Evolutionary conservation across 176 grass and related monocot genomes (phyloP).

Genomic region (Musa troglodytarum): DNA sequence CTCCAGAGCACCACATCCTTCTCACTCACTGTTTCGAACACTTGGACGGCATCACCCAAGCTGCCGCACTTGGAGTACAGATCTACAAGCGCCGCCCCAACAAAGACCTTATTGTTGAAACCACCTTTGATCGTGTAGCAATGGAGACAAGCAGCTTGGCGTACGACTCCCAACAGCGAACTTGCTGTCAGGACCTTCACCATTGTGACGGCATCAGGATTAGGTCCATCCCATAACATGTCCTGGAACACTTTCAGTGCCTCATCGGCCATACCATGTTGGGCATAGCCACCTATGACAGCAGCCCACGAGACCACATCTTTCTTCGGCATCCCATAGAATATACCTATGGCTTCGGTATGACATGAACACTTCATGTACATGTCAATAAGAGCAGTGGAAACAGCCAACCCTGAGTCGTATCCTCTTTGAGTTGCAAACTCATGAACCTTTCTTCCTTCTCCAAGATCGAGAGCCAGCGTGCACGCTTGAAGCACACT

Average conservation of each 20-base stretch:
- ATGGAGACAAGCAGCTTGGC: conserved; percentile 49
- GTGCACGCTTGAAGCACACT: conserved; percentile 50
- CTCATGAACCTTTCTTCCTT: conserved; percentile 43
- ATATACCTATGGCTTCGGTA: conserved; percentile 37
- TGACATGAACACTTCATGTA: conserved; percentile 67
- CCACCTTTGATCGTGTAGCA: conserved; percentile 46
- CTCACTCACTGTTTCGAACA: conserved; percentile 33
- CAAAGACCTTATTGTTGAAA: conserved; percentile 46
- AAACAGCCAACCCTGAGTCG: conserved; percentile 44
- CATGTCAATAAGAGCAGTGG: conserved; percentile 62
- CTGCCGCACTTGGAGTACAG: conserved; percentile 58
- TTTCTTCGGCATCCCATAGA: conserved; percentile 48
- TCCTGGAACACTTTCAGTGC: conserved; percentile 32
- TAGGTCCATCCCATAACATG: conserved; percentile 35
- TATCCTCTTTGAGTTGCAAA: conserved; percentile 33
- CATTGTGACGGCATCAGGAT: conserved; percentile 49
- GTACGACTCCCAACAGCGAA: conserved; percentile 26
- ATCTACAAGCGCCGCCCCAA: conserved; percentile 42
- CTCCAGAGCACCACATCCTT: conserved; percentile 60
- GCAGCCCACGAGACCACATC: conserved; percentile 50
- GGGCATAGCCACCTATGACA: conserved; percentile 42
- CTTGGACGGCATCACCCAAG: conserved; percentile 27
- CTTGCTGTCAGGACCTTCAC: conserved; percentile 54
- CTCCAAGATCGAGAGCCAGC: conserved; percentile 25
- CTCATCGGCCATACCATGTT: conserved; percentile 32